Base-by-base conservation (phyloP, 768 basidiomycete genomes). In the Suillus subluteus region DNA sequence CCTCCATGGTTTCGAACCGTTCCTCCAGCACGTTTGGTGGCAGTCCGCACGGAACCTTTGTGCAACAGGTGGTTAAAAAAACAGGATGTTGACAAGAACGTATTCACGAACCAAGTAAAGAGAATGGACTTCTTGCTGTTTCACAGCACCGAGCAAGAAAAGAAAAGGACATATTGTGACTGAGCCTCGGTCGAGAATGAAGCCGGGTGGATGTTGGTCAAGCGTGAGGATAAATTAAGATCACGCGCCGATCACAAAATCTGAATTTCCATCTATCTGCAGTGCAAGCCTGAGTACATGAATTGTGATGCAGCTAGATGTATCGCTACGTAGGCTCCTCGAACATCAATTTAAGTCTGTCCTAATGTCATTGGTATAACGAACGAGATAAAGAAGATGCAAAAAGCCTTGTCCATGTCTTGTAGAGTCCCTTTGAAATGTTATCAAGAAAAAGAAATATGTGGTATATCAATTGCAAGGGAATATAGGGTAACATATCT, bases 11-110 rank as follows among this genome's bases (percentile, higher is more conserved):
- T 99, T 77, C 91, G 89, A 3, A 96, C 91, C 9, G 91, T 94
- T 48, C 98, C 98, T 72, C 96, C 97, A 55, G 96, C 97, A 52
- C 95, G 89, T 79, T 99, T 99, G 65, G 98, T 98, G 43, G 98
- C 96, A 15, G 92, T 97, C 74, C 97, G 90, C 59, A 97, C 82
- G 52, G 95, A 87, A 38, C 90, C 85, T 84, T 65, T 43, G 54
- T 3, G 8, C 46, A 13, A 58, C 7, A n/a, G 15, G 15, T 15
- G 50, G 54, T 73, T 30, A 32, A 43, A 65, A 50, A 74, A 63
- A 16, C 7, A 21, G 4, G 4, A 1, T 11, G 32, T 30, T 4
- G 52, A 6, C 11, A 12, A 40, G 8, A 5, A 16, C 38, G 21
- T 6, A 13, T 30, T 3, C 1, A 68, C 71, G 8, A 46, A 80